Evolutionary conservation across 2,329 filamentous ascomycete genomes (phyloP).

Genomic region (Pseudocercospora macadamiae): DNA sequence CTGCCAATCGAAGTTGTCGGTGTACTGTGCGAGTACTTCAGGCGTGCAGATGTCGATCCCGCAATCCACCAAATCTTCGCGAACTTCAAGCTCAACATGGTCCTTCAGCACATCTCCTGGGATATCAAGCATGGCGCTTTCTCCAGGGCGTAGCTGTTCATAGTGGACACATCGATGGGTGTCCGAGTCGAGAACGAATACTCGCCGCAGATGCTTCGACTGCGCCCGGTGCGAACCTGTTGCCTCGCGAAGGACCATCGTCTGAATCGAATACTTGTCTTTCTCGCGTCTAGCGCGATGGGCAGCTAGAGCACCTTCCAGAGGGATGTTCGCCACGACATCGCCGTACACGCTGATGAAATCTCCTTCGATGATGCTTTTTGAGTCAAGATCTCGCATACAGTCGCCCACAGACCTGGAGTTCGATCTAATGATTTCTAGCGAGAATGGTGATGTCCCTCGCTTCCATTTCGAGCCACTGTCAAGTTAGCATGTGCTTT

Average conservation of each 20-base stretch:
- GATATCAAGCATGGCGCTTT: constrained; percentile 65
- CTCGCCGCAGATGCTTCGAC: constrained; percentile 71
- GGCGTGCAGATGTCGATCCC: constrained; percentile 97
- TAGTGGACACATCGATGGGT: constrained; percentile 88
- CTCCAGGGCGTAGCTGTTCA: constrained; percentile 78
- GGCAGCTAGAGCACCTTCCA: constrained; percentile 76
- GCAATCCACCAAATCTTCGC: constrained; percentile 87
- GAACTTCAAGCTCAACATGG: constrained; percentile 76
- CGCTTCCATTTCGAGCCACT: constrained; percentile 69
- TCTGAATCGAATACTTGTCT: constrained; percentile 97
- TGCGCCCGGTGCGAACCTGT: constrained; percentile 77
- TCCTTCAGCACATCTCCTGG: constrained; percentile 78
- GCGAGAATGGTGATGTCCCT: constrained; percentile 76
- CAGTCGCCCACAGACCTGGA: constrained; percentile 90
- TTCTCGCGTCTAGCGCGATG: constrained; percentile 79
- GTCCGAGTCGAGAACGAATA: constrained; percentile 83
- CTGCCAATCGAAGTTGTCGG: constrained; percentile 97
- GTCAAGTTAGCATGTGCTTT: constrained; percentile 10
- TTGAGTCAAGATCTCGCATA: constrained; percentile 87
- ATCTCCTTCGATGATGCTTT: constrained; percentile 82
- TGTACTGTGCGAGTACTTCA: constrained; percentile 92
- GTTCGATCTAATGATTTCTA: constrained; percentile 85
- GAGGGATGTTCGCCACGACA: constrained; percentile 82
- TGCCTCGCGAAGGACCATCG: constrained; percentile 81
- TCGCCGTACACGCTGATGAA: constrained; percentile 94